Base-by-base conservation (phyloP, 495 filamentous ascomycete species). In the Penicillium coffeae region DNA sequence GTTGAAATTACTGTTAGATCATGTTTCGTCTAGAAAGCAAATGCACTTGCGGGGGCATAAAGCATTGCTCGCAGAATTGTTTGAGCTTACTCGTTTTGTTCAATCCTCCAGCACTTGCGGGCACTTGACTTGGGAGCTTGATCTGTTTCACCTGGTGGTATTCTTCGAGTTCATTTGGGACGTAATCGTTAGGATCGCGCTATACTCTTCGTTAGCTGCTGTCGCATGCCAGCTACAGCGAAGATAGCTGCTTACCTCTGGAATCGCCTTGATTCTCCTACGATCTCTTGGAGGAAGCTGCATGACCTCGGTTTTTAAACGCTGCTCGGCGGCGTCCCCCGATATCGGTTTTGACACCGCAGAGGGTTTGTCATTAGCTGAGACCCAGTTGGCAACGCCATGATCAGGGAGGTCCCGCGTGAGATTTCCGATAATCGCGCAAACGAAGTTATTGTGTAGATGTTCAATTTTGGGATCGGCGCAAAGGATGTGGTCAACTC, bases 271-370 rank as follows among this genome's bases (percentile, higher is more conserved):
- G 47, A 96, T 78, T 50, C 93, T 81, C 63, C 88, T 79, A 55
- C 93, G 77, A 63, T 97, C 92, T 57, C 93, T 74, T 13, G 85
- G 82, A 37, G 86, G 88, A 27, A 98, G 76, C 60, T 88, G 85
- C 93, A 97, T 98, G 38, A 96, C 85, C 69, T 97, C 91, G 43
- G 80, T 85, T 77, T 96, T 96, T 52, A 96, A 63, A 58, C 87
- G 77, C 60, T 92, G 85, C 68, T 97, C 93, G 30, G 86, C 84
- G n/a, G 88, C 83, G 78, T 97, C 93, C 35, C 89, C 89, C 8
- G 83, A 83, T 27, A 87, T 81, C 21, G 87, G 88, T 66, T 93
- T 92, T 42, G 81, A 83, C 38, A 85, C 81, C 47, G 83, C 71
- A 19, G 81, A 82, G n/a, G 90, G 90, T 71, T 96, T 96, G 71